A percentile compares a stretch with the other conserved stretches of the same genome.
Evolutionary conservation across 164 flowering plant species (phyloP).

Genomic region (Houttuynia cordata): DNA sequence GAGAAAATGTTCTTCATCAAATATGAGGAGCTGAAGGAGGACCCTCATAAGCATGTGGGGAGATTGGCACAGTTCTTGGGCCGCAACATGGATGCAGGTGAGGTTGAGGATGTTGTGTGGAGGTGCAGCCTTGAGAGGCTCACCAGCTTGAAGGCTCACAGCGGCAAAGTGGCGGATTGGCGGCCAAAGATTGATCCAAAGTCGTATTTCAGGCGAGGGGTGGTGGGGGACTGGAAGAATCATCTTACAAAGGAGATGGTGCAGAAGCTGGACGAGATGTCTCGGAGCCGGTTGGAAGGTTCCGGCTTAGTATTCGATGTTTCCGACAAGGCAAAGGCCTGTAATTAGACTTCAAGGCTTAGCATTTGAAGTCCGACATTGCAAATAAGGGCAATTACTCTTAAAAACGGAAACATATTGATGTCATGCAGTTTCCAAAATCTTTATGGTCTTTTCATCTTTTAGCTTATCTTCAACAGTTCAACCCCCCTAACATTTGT

Average conservation of each 20-base stretch:
- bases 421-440: too few relatives aligned
- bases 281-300: background rate
- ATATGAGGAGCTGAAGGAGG: constrained; percentile 1
- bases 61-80: background rate
- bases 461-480: too few relatives aligned
- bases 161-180: too few relatives aligned
- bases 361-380: too few relatives aligned
- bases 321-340: too few relatives aligned
- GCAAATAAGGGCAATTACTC: too few relatives aligned
- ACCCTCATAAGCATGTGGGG: background rate
- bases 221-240: constrained; percentile 2
- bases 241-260: background rate
- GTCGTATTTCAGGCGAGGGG: background rate
- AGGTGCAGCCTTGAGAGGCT: background rate
- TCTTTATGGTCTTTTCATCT: too few relatives aligned
- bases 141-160: background rate
- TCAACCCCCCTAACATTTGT: too few relatives aligned
- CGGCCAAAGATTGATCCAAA: too few relatives aligned
- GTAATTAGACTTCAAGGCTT: too few relatives aligned
- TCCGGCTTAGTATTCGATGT: background rate
- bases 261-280: background rate
- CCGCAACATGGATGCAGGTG: background rate
- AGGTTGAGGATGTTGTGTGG: background rate
- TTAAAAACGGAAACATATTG: too few relatives aligned
- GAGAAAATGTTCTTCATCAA: background rate